A percentile compares a stretch with the other conserved stretches of the same genome.
Conservation (phyloP, 1,139 yeast genomes). For the Hyphopichia burtonii region DNA sequence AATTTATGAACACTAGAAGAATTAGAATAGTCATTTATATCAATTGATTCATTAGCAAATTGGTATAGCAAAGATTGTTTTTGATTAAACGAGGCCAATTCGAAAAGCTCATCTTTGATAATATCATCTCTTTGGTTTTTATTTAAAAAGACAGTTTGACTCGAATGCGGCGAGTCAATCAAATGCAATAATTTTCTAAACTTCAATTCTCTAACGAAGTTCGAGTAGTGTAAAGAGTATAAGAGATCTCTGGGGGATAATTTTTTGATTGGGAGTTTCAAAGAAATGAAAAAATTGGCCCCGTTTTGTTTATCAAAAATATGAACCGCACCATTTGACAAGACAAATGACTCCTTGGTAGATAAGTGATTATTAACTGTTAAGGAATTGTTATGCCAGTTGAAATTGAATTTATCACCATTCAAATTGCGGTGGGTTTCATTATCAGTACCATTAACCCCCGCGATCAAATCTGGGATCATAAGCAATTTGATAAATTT, state of each 20-base stretch:
- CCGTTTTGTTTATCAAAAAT: conserved; percentile 39
- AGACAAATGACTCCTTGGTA: conserved; percentile 16
- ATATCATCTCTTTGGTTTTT: conserved; percentile 41
- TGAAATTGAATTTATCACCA: conserved; percentile 1
- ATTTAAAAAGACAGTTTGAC: conserved; percentile 62
- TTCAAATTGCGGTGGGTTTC: conserved; percentile 8
- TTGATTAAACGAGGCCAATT: conserved; percentile 23
- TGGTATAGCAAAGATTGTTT: conserved; percentile 59
- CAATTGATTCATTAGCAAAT: conserved; percentile 54
- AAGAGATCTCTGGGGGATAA: conserved; percentile 75
- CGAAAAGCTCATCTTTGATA: conserved; percentile 16
- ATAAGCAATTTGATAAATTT: conserved; percentile 32
- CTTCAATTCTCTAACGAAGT: conserved; percentile 67
- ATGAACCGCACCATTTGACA: conserved; percentile 65
- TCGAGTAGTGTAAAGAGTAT: conserved; percentile 65
- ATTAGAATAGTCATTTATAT: conserved; percentile 13
- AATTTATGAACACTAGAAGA: conserved; percentile 13
- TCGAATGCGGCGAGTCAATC: conserved; percentile 49
- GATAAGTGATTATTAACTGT: not conserved
- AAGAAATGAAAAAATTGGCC: conserved; percentile 28
- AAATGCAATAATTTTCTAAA: conserved; percentile 59
- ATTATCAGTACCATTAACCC: conserved; percentile 28
- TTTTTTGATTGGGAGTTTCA: conserved; percentile 26
- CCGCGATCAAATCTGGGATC: conserved; percentile 27
- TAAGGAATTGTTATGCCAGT: not conserved